Evolutionary conservation across 345 rosid genomes (phyloP), one percentile per base, ranked within the genome.

Genomic region (Lagerstroemia speciosa): DNA sequence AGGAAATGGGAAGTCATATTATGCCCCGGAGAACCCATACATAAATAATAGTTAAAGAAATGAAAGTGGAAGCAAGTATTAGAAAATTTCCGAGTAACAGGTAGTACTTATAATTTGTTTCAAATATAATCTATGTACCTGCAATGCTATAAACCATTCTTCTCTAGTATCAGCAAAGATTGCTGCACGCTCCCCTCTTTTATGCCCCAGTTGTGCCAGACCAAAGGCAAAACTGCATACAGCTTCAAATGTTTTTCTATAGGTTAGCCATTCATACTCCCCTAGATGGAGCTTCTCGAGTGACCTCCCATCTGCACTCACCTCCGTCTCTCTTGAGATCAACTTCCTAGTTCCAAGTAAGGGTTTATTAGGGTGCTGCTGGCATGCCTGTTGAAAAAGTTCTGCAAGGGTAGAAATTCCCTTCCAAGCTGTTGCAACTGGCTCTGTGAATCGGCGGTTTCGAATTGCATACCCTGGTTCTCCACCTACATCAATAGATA

Each of bases 241-340:
- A 46, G 74, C 75, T 67, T 88, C 85, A 55, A 92, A 88, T 14
- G 85, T 87, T 45, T 76, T 71, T 26, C 77, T 84, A 72, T 88
- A 95, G 8, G 87, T 90, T 19, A 84, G 69, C 98, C 98, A 95
- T 70, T 90, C 82, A 57, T 95, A 95, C 22, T 92, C 97, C 68
- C 98, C 99, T 74, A 95, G 79, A 82, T 90, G 98, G 74, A 92
- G 87, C 76, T 92, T 95, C 88, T 95, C 98, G 64, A 92, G 92
- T 10, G 87, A 67, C 78, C 82, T 85, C 15, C 98, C 99, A 52
- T 88, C 92, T 3, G 75, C 70, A 55, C 72, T 64, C 48, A 83
- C 81, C 81, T 90, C 88, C 61, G 68, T 69, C 77, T 92, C 99
- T 66, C 80, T 88, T 20, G 89, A 78, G 65, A 95, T 81, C 55